phyloP scores from a whole-genome alignment of 352 stramenopile species.

The Globisporangium nagaii region DNA sequence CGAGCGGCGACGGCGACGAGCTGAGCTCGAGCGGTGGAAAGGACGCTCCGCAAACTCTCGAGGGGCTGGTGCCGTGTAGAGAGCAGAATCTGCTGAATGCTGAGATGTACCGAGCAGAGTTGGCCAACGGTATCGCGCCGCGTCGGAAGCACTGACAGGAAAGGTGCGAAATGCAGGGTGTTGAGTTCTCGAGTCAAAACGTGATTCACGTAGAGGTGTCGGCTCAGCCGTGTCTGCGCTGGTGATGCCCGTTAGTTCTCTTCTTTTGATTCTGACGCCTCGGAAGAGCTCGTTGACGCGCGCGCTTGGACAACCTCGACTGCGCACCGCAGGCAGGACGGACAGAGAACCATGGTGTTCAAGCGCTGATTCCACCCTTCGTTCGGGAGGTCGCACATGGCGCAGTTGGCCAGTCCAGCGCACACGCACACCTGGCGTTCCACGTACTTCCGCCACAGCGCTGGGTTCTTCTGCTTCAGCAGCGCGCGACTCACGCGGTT shows the following conservation, averaged over 20 bases:
- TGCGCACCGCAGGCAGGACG: conserved; percentile 27
- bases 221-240: no score
- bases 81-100: conserved; percentile 21
- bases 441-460: conserved; percentile 38
- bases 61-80: conserved; percentile 12
- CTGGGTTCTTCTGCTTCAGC: conserved; percentile 26
- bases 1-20: not conserved
- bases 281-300: not conserved
- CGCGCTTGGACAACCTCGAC: conserved; percentile 9
- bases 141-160: not conserved
- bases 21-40: not conserved
- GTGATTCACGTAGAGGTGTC: no score
- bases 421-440: conserved; percentile 18
- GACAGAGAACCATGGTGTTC: conserved; percentile 48
- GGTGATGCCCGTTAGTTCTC: not conserved
- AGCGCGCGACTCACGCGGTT: conserved; percentile 21
- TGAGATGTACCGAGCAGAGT: conserved; percentile 2
- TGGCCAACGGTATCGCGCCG: not conserved
- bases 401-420: conserved; percentile 19
- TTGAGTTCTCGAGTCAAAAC: no score
- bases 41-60: not conserved
- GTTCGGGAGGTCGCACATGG: conserved; percentile 34
- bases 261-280: conserved; percentile 4
- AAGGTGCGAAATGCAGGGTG: not conserved
- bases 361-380: conserved; percentile 41